Conservation (phyloP, 1,284 basidiomycete genomes). For the Naganishia albida region DNA sequence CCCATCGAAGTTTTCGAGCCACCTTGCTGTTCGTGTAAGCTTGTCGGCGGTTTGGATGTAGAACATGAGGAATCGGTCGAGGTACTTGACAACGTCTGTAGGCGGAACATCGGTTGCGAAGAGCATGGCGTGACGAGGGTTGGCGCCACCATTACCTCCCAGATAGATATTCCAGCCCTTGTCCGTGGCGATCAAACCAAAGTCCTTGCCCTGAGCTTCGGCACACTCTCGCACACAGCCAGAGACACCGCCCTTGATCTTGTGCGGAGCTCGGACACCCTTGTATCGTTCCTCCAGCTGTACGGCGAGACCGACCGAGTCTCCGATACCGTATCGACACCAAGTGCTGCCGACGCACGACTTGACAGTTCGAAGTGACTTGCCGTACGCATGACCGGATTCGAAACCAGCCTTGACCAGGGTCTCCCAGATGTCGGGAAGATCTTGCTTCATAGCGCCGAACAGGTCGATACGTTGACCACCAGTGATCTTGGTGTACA, state of each 20-base stretch:
- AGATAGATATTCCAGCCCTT: slow-evolving; percentile 78
- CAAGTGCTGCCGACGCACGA: slow-evolving; percentile 64
- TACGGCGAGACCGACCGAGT: slow-evolving; percentile 72
- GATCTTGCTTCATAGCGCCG: slow-evolving; percentile 70
- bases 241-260: slow-evolving; percentile 75
- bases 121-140: slow-evolving; percentile 62
- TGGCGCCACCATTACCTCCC: slow-evolving; percentile 73
- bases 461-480: slow-evolving; percentile 71
- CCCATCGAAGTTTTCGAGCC: slow-evolving; percentile 72
- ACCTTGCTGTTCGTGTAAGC: slow-evolving; percentile 69
- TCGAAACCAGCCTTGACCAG: slow-evolving; percentile 70
- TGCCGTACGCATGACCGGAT: slow-evolving; percentile 74
- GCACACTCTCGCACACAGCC: slow-evolving; percentile 75
- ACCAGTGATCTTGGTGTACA: slow-evolving; percentile 71
- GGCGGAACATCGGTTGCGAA: slow-evolving; percentile 64
- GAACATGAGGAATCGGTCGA: slow-evolving; percentile 71
- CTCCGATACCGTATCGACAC: slow-evolving; percentile 75
- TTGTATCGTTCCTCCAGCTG: slow-evolving; percentile 73
- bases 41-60: slow-evolving; percentile 73
- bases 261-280: slow-evolving; percentile 70
- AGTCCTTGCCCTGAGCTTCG: slow-evolving; percentile 74
- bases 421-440: slow-evolving; percentile 74
- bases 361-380: slow-evolving; percentile 63
- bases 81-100: slow-evolving; percentile 63
- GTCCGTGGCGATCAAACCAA: slow-evolving; percentile 74